Base-by-base conservation (phyloP, 306 rosid species). In the Cercis canadensis region DNA sequence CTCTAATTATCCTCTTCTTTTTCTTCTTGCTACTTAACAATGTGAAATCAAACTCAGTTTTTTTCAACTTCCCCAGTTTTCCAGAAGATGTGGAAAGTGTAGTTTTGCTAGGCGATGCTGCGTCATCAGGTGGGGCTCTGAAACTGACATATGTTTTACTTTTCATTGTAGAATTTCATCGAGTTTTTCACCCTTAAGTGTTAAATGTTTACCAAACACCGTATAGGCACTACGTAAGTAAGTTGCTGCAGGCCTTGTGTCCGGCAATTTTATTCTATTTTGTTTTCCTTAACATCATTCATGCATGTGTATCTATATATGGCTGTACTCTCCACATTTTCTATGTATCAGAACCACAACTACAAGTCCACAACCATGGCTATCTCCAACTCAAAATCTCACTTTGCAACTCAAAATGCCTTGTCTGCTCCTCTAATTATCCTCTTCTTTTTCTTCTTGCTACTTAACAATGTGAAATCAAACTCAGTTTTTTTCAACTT, bases 141-240 rank as follows among this genome's bases (percentile, higher is more conserved):
- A 34, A 62, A 1, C 79, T 76, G 8, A 72, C 85, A 15, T n/a
- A n/a, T n/a, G n/a, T n/a, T n/a, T n/a, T n/a, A n/a, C n/a, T 24
- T 24, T 24, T 24, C 3, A 3, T 24, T 24, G 29, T 24, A 24
- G 29, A 24, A 24, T 24, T 24, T 24, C 29, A 1, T 24, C 1
- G 29, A 3, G 29, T 1, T 24, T 24, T 24, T 24, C 29, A 24
- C 29, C 29, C 2, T 24, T 24, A 24, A 24, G 29, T 24, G 29
- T 24, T 24, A 24, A n/a, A 3, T 24, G 29, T 24, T 24, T 24
- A 24, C 3, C 29, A 24, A 24, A 24, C 29, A 24, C 29, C 29
- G 29, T 24, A 24, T 24, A 24, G 29, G 29, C 29, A 24, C 29
- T 24, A 24, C 29, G 29, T 24, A 24, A 24, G 29, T 24, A 24